Base-by-base conservation (phyloP, 1,284 basidiomycete genomes). In the Moesziomyces sp. region DNA sequence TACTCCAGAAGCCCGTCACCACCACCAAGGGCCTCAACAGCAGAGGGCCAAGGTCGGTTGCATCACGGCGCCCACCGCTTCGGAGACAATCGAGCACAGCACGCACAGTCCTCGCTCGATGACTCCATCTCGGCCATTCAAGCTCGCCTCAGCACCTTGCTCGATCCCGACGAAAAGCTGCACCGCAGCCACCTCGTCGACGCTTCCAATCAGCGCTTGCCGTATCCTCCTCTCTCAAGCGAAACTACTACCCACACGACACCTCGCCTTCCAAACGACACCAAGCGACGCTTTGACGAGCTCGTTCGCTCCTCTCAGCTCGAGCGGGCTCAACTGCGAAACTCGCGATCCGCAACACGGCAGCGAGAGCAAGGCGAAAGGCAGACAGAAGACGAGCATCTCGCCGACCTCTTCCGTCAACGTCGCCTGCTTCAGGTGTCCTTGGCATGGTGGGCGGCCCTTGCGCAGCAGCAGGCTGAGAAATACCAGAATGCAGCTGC, bases 361-460 rank as follows among this genome's bases (percentile, higher is more conserved):
- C 70, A 57, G 24, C 46, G 56, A 10, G 74, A 57, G 24, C 46
- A 50, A 5, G 46, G 61, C 47, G 66, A 68, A 46, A 65, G 59
- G 38, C 24, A 46, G 5, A 19, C 30, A 18, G 35, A 18, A n/a
- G n/a, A 48, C 13, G 38, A 57, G 16, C 52, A 47, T 16, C 45
- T 52, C 26, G 78, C 78, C 1, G 76, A 76, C 23, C 43, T 30
- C 14, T 56, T 42, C 30, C 54, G 57, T n/a, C 57, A 53, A 21
- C 64, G 57, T 8, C 51, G 44, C 18, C 55, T 76, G 6, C 44
- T 66, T 5, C 48, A 48, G 40, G 63, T 52, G 16, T 60, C 60
- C 21, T 40, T 78, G 23, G 55, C 58, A 1, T 78, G 76, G 76
- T 78, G 76, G 76, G 52, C 65, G n/a, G 46, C 73, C 2, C 49